phyloP scores from a whole-genome alignment of 192 early-diverging fungal species.

The Coemansia sp. region DNA sequence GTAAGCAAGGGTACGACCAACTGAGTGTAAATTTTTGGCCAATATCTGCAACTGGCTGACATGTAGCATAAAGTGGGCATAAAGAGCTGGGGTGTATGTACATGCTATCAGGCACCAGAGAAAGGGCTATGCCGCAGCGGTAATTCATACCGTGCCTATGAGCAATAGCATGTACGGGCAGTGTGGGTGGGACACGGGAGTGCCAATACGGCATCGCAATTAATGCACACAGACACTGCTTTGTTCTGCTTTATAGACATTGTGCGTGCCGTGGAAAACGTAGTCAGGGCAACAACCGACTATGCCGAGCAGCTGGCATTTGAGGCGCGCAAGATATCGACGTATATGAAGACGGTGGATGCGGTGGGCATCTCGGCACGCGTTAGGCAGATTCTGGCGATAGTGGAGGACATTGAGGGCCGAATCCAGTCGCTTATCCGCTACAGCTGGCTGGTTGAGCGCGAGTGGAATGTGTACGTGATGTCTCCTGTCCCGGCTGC shows the following conservation, averaged over 20 bases:
- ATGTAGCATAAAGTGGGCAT: not conserved
- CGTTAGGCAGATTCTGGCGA: conserved; percentile 25
- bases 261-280: conserved; percentile 25
- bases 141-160: not conserved
- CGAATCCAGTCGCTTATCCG: conserved; percentile 43
- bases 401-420: conserved; percentile 37
- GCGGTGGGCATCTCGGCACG: conserved; percentile 24
- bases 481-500: not conserved
- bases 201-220: conserved; percentile 4
- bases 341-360: conserved; percentile 28
- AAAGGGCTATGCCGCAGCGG: not conserved
- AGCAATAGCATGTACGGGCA: not conserved
- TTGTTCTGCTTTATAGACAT: conserved; percentile 23
- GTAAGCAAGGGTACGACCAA: conserved; percentile 43
- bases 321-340: conserved; percentile 35
- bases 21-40: not conserved
- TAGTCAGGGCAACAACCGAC: conserved; percentile 28
- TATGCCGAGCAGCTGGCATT: conserved; percentile 35
- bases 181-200: not conserved
- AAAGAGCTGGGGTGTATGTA: not conserved
- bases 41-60: not conserved
- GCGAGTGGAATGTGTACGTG: conserved; percentile 44
- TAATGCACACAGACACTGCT: conserved; percentile 17
- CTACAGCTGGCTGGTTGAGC: conserved; percentile 46
- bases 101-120: not conserved